phyloP scores from a whole-genome alignment of 495 filamentous ascomycete genomes.

The Lasiosphaeria ovina region DNA sequence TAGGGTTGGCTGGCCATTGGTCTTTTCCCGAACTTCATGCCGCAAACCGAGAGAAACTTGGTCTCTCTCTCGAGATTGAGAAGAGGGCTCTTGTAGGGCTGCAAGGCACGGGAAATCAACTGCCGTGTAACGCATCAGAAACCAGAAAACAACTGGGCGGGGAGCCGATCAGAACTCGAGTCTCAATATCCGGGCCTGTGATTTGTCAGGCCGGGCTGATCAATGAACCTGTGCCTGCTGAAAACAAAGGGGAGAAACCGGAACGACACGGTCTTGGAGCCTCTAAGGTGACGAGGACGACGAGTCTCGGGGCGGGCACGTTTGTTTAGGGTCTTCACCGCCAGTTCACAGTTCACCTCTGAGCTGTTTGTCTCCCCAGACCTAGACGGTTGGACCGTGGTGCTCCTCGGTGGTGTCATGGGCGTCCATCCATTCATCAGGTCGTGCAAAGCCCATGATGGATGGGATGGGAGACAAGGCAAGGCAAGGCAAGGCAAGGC shows the following conservation, averaged over 20 bases:
- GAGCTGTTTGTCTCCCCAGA: constrained; percentile 13
- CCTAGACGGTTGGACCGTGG: constrained; percentile 1
- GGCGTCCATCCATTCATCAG: constrained; percentile 12
- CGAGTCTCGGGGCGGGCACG: not conserved
- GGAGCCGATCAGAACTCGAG: not conserved
- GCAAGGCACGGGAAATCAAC: not conserved
- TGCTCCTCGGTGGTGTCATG: constrained; percentile 23
- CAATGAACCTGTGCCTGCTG: too few species aligned
- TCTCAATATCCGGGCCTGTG: not conserved
- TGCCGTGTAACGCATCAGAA: constrained; percentile 3
- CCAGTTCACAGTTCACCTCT: constrained; percentile 20
- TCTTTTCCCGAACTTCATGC: constrained; percentile 1
- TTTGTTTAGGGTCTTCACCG: constrained; percentile 26
- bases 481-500: constrained; percentile 11
- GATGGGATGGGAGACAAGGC: constrained; percentile 6
- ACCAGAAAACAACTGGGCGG: not conserved
- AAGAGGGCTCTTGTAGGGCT: constrained; percentile 5
- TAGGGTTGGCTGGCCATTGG: too few species aligned
- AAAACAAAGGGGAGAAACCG: too few species aligned
- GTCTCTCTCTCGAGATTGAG: not conserved
- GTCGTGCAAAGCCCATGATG: constrained; percentile 23
- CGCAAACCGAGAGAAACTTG: not conserved
- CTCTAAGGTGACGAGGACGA: not conserved
- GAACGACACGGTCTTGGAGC: not conserved
- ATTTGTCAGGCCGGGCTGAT: not conserved